Evolutionary conservation across 192 early-diverging fungal genomes (phyloP).

Genomic region (Coemansia sp.): DNA sequence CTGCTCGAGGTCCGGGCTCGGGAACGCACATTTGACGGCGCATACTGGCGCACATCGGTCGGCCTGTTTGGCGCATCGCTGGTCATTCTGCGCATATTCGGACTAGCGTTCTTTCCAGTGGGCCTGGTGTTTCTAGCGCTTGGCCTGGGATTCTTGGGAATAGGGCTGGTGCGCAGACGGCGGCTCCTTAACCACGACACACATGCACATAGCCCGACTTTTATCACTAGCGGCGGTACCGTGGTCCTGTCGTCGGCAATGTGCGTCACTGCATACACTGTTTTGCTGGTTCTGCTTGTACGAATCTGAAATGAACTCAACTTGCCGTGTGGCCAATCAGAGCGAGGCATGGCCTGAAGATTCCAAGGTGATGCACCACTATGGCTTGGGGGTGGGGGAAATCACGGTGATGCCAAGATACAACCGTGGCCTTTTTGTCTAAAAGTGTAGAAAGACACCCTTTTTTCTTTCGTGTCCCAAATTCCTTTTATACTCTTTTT

Average conservation of each 20-base stretch:
- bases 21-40: constrained; percentile 54
- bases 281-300: constrained; percentile 38
- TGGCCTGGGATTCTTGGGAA: constrained; percentile 45
- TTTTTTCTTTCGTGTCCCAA: neutral
- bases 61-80: constrained; percentile 50
- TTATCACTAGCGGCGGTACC: constrained; percentile 40
- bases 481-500: neutral
- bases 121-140: constrained; percentile 52
- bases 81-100: constrained; percentile 50
- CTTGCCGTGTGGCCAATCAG: too few species aligned
- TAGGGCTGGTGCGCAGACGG: constrained; percentile 39
- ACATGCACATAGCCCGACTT: constrained; percentile 33
- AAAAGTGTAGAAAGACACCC: neutral
- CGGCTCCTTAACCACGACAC: constrained; percentile 28
- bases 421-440: neutral
- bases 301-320: constrained; percentile 18
- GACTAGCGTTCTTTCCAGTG: constrained; percentile 41
- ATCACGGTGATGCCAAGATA: neutral
- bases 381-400: too few species aligned
- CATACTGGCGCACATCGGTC: constrained; percentile 54
- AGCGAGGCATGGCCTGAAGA: too few species aligned
- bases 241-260: constrained; percentile 38
- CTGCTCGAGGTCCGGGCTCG: constrained; percentile 53
- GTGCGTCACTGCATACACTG: constrained; percentile 42
- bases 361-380: too few species aligned